phyloP scores from a whole-genome alignment of 306 rosid species.

The Medicago lupulina region DNA sequence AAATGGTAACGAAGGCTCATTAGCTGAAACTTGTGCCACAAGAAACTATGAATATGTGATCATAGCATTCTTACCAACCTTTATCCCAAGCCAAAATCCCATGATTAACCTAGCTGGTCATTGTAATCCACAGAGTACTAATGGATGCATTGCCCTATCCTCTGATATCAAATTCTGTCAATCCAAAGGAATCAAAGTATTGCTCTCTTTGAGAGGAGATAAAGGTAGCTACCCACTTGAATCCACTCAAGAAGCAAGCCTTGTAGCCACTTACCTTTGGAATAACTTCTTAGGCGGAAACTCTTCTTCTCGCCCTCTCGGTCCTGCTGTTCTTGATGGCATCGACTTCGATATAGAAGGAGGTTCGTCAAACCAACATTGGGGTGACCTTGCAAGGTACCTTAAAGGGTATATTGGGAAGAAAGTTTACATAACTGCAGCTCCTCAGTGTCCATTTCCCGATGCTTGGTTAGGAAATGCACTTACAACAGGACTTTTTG shows the following conservation, averaged over 20 bases:
- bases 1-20: conserved; percentile 49
- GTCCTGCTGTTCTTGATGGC: conserved; percentile 19
- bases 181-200: conserved; percentile 8
- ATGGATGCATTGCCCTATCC: background rate
- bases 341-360: conserved; percentile 25
- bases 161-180: conserved; percentile 6
- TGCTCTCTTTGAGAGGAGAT: conserved; percentile 24
- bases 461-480: conserved; percentile 29
- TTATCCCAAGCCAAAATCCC: conserved; percentile 31
- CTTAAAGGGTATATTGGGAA: conserved; percentile 31
- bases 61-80: conserved; percentile 51
- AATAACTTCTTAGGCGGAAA: conserved; percentile 19
- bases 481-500: conserved; percentile 4
- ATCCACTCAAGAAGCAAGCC: conserved; percentile 5
- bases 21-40: conserved; percentile 44
- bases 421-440: conserved; percentile 9
- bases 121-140: background rate
- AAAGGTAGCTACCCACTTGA: conserved; percentile 24
- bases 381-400: conserved; percentile 38
- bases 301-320: conserved; percentile 2
- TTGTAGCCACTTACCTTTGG: conserved; percentile 11
- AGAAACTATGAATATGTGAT: conserved; percentile 49
- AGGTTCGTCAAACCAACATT: conserved; percentile 37
- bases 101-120: conserved; percentile 31
- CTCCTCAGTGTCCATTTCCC: conserved; percentile 33